These are phyloP conservation scores for Solanum appendiculatum DNA, from an alignment of 257 asterid species.

Conservation along the genomic window DNA sequence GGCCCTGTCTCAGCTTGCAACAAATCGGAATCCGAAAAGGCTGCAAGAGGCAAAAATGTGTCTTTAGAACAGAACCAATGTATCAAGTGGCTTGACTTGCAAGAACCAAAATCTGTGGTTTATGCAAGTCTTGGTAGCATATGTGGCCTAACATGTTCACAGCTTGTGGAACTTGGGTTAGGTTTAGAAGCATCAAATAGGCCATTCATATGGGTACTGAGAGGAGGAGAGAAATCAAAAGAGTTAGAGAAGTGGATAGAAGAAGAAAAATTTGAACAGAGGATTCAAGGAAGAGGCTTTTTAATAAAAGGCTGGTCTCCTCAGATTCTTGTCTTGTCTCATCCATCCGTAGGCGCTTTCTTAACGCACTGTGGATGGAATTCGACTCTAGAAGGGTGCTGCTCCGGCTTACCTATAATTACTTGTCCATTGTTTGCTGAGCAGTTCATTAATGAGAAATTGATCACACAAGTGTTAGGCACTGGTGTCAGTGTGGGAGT, in stretches of 20 bases:
- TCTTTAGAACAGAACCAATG: conserved; percentile 14
- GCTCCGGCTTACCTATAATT: conserved; percentile 56
- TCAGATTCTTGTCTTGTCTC: conserved; percentile 59
- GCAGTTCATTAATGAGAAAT: conserved; percentile 64
- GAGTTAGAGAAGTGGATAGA: conserved; percentile 55
- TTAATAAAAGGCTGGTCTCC: conserved; percentile 87
- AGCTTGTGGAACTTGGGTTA: conserved; percentile 26
- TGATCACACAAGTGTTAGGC: conserved; percentile 33
- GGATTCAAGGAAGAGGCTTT: conserved; percentile 41
- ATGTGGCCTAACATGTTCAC: conserved; percentile 12
- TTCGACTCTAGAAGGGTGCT: conserved; percentile 67
- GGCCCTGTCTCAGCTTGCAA: conserved; percentile 54
- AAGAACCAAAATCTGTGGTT: conserved; percentile 23
- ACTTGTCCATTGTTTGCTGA: conserved; percentile 87
- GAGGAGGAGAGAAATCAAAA: conserved; percentile 19
- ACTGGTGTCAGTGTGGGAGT: conserved; percentile 67
- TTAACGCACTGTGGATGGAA: conserved; percentile 92
- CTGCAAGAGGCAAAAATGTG: conserved; percentile 28
- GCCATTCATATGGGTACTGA: conserved; percentile 40
- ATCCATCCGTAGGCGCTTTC: conserved; percentile 47
- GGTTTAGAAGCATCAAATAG: conserved; percentile 29
- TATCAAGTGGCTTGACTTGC: conserved; percentile 23
- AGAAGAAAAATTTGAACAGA: conserved; percentile 47
- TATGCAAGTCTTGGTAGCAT: conserved; percentile 39
- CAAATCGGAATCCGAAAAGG: conserved; percentile 14